phyloP scores from a whole-genome alignment of 495 filamentous ascomycete species.

The Tuber microsphaerosporum region DNA sequence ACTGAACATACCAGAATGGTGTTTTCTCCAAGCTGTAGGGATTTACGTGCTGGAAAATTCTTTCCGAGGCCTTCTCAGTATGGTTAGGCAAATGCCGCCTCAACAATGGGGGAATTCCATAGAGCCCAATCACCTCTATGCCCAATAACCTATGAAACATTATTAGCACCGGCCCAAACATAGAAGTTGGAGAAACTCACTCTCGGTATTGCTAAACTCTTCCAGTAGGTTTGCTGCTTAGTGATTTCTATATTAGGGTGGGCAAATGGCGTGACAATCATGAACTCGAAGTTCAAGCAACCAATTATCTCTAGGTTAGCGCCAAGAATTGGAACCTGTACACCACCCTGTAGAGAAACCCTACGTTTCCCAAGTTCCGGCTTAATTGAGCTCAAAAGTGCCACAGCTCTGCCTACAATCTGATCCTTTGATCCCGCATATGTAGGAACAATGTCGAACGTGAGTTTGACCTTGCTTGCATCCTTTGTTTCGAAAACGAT shows the following conservation, averaged over 20 bases:
- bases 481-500: slow-evolving; percentile 79
- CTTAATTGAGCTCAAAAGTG: slow-evolving; percentile 76
- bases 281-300: slow-evolving; percentile 89
- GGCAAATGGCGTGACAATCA: slow-evolving; percentile 86
- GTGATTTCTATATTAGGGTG: slow-evolving; percentile 91
- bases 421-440: slow-evolving; percentile 84
- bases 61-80: slow-evolving; percentile 63
- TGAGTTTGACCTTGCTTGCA: slow-evolving; percentile 69
- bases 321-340: slow-evolving; percentile 78
- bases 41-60: slow-evolving; percentile 72
- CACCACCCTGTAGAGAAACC: slow-evolving; percentile 84
- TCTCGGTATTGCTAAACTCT: slow-evolving; percentile 71
- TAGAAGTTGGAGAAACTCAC: slow-evolving; percentile 24
- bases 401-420: slow-evolving; percentile 86
- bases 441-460: slow-evolving; percentile 96
- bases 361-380: slow-evolving; percentile 66
- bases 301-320: slow-evolving; percentile 84
- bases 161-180: background rate
- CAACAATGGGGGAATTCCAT: slow-evolving; percentile 7
- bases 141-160: slow-evolving; percentile 57
- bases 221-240: slow-evolving; percentile 91
- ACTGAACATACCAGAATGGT: slow-evolving; percentile 55
- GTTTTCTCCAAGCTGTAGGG: slow-evolving; percentile 91
- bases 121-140: slow-evolving; percentile 56
- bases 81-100: slow-evolving; percentile 15